These are phyloP conservation scores for Fistulifera solaris DNA, from an alignment of 108 stramenopile species.

Conservation along the genomic window DNA sequence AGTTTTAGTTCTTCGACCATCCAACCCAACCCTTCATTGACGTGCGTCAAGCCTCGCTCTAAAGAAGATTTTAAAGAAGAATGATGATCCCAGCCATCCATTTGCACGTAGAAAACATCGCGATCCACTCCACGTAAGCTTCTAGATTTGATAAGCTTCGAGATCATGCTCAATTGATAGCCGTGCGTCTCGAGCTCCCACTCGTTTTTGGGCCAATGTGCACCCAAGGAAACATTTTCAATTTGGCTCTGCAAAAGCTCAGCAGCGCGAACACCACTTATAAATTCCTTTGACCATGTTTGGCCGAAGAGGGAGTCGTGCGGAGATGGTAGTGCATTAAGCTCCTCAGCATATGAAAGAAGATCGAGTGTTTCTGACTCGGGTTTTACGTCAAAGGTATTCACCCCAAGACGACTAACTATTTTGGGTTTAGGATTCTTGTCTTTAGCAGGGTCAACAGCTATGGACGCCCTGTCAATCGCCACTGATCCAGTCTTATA, in stretches of 20 bases:
- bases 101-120: slow-evolving; percentile 40
- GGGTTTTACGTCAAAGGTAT: neutral
- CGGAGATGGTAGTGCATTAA: slow-evolving; percentile 26
- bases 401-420: too few relatives aligned
- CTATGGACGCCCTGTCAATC: neutral
- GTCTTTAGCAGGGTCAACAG: neutral
- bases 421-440: too few relatives aligned
- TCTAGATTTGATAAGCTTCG: slow-evolving; percentile 42
- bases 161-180: slow-evolving; percentile 26
- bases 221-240: neutral
- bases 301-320: slow-evolving; percentile 41
- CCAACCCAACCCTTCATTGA: slow-evolving; percentile 9
- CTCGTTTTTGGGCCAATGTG: neutral
- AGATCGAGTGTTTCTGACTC: neutral
- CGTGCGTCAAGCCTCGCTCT: slow-evolving; percentile 11
- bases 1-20: slow-evolving; percentile 20
- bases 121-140: slow-evolving; percentile 30
- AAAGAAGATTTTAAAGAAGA: slow-evolving; percentile 16
- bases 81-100: slow-evolving; percentile 64
- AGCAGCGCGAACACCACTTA: slow-evolving; percentile 26
- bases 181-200: slow-evolving; percentile 8
- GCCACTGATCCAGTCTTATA: slow-evolving; percentile 7
- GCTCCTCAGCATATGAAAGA: neutral
- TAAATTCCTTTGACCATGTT: slow-evolving; percentile 27
- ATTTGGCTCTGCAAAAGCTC: slow-evolving; percentile 2